A percentile compares a stretch with the other conserved stretches of the same genome.
phyloP scores from a whole-genome alignment of 176 grass and related monocot species.

The Lolium rigidum region DNA sequence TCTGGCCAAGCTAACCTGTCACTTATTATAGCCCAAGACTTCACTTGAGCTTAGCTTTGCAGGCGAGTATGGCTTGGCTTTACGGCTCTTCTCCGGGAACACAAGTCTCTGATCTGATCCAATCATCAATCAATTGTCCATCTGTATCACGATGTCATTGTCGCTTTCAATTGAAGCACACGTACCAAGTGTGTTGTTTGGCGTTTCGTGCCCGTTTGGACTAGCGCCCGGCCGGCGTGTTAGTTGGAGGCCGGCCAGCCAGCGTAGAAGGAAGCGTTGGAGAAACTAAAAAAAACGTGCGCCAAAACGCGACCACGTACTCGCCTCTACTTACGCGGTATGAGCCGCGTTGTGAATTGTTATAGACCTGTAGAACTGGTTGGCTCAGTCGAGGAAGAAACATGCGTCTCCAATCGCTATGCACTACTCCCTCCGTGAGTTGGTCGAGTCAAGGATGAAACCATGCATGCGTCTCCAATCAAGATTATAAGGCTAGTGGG shows the following conservation, averaged over 20 bases:
- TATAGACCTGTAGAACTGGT: not conserved
- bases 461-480: too few species aligned
- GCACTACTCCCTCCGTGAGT: too few species aligned
- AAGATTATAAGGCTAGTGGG: too few species aligned
- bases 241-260: not conserved
- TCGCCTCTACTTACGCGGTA: not conserved
- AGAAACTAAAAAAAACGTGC: not conserved
- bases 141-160: not conserved
- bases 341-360: not conserved
- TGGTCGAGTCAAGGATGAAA: too few species aligned
- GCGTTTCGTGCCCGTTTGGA: slow-evolving; percentile 27
- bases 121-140: not conserved
- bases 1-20: not conserved
- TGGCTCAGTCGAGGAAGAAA: not conserved
- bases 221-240: not conserved
- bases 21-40: not conserved
- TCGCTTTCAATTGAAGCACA: slow-evolving; percentile 17
- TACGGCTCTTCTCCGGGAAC: slow-evolving; percentile 37
- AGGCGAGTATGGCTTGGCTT: slow-evolving; percentile 33
- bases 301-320: not conserved
- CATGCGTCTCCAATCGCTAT: not conserved
- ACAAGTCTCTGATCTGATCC: slow-evolving; percentile 8
- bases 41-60: not conserved
- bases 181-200: not conserved
- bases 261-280: not conserved